These are phyloP conservation scores for Brassica cretica DNA, from an alignment of 345 rosid genomes.

Conservation along the genomic window DNA sequence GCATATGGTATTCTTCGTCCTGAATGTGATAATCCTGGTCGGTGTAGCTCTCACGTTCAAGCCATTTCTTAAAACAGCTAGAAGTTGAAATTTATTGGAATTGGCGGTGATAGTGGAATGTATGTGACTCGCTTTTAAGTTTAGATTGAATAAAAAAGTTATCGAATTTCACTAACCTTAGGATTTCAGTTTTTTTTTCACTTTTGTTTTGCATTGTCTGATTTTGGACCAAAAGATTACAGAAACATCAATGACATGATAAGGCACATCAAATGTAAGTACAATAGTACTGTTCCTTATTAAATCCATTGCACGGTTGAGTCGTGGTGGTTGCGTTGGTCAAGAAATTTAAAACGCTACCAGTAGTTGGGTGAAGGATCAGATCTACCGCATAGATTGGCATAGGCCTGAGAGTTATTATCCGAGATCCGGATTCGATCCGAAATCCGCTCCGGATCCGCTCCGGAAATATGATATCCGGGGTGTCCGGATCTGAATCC, in stretches of 20 bases:
- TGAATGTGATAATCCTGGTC: neutral
- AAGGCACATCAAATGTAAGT: neutral
- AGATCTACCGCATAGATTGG: neutral
- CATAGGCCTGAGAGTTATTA: neutral
- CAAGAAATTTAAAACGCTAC: neutral
- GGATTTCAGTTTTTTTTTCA: neutral
- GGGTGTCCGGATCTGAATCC: no score
- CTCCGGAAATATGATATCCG: no score
- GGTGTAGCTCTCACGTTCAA: neutral
- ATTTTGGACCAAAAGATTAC: neutral
- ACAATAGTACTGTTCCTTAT: neutral
- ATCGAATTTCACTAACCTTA: neutral
- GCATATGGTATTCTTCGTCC: neutral
- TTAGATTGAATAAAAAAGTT: neutral
- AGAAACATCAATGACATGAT: neutral
- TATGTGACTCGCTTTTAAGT: neutral
- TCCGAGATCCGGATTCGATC: no score
- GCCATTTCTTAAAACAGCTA: neutral
- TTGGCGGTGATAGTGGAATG: neutral
- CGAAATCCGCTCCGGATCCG: no score
- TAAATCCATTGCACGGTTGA: neutral
- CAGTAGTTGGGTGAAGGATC: neutral
- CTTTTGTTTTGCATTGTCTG: neutral
- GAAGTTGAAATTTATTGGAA: neutral
- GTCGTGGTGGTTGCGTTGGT: neutral